Percentiles rank a stretch among this genome's conserved stretches.
phyloP scores from a whole-genome alignment of 2,329 filamentous ascomycete genomes.

The Cryphonectria parasitica region DNA sequence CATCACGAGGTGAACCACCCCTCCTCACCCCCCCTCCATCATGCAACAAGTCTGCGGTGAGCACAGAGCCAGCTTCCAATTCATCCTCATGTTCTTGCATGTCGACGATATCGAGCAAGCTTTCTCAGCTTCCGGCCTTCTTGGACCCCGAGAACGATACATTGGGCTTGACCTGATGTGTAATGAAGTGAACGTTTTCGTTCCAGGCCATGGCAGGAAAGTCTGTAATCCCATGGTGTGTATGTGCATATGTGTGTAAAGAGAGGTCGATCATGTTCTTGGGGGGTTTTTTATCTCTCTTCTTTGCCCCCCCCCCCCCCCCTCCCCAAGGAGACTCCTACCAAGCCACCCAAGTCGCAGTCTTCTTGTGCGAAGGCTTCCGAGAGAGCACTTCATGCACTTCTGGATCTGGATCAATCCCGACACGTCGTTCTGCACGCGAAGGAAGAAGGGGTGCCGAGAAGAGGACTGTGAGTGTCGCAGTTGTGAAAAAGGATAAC shows the following conservation, averaged over 20 bases:
- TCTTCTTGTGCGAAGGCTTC: no score
- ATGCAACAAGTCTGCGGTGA: background rate
- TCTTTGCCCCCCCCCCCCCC: background rate
- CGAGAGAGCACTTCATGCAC: background rate
- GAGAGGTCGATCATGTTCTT: no score
- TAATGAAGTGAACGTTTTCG: background rate
- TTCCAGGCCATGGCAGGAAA: background rate
- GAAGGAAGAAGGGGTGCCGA: background rate
- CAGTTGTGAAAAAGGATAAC: background rate
- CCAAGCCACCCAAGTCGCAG: background rate
- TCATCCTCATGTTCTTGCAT: background rate
- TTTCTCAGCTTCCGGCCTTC: background rate
- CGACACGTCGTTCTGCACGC: background rate
- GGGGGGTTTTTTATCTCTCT: no score
- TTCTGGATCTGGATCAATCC: background rate
- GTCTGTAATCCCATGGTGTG: no score
- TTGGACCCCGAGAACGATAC: background rate
- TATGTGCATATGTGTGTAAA: no score
- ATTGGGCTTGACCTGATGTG: background rate
- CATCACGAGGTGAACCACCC: background rate
- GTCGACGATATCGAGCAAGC: background rate
- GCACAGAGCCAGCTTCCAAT: background rate
- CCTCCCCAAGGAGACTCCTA: background rate
- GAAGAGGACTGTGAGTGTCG: background rate
- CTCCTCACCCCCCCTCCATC: no score